These are phyloP conservation scores for Groenewaldozyma auringiensis DNA, from an alignment of 1,139 yeast genomes.

Conservation along the genomic window DNA sequence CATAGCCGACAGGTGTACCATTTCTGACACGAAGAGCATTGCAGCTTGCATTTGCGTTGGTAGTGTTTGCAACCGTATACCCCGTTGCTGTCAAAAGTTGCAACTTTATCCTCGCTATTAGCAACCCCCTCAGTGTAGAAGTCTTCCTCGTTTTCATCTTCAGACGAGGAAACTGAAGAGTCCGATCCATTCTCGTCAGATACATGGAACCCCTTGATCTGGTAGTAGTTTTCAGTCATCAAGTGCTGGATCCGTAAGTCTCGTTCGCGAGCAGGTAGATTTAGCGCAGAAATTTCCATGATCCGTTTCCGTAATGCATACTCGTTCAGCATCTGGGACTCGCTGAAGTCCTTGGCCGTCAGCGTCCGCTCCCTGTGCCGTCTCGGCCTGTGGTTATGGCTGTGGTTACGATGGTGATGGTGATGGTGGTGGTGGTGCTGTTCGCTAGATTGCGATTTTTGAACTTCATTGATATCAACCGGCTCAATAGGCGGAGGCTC, in stretches of 20 bases:
- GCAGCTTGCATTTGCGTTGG: constrained; percentile 73
- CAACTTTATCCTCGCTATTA: constrained; percentile 34
- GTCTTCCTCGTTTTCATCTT: constrained; percentile 14
- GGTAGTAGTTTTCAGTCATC: constrained; percentile 68
- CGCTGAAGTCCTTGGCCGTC: constrained; percentile 1
- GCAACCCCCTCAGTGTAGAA: constrained; percentile 5
- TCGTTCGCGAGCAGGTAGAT: constrained; percentile 47
- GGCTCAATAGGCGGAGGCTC: constrained; percentile 46
- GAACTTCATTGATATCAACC: constrained; percentile 34
- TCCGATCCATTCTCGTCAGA: constrained; percentile 20
- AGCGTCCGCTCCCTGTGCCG: not conserved
- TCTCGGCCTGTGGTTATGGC: not conserved
- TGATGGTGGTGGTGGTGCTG: constrained; percentile 2
- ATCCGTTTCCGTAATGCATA: constrained; percentile 45
- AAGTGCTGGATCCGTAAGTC: constrained; percentile 59
- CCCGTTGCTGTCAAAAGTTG: constrained; percentile 43
- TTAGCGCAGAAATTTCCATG: constrained; percentile 45
- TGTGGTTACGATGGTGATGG: too few relatives aligned
- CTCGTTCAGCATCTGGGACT: constrained; percentile 13
- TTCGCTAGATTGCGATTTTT: constrained; percentile 4
- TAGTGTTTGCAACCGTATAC: constrained; percentile 75
- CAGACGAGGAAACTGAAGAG: too few relatives aligned
- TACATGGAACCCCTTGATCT: constrained; percentile 21
- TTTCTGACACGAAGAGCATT: constrained; percentile 63
- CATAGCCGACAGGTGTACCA: constrained; percentile 85